Evolutionary conservation across 306 rosid species (phyloP), one percentile per base, ranked within the genome.

Genomic region (Luffa acutangula): DNA sequence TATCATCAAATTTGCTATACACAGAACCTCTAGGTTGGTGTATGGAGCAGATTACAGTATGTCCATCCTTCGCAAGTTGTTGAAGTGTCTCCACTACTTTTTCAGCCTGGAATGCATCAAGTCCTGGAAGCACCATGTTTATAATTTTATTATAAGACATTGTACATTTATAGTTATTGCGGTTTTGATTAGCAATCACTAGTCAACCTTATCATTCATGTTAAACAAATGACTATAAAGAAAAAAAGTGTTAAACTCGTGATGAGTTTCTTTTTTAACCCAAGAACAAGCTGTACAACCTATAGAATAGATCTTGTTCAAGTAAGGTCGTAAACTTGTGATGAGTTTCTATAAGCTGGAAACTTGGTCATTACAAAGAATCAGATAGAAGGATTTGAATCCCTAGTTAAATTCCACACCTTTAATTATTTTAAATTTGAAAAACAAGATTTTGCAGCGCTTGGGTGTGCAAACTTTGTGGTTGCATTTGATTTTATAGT

Each of bases 71-170:
- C 21, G 97, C 97, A 76, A 95, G 97, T 82, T 86, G 88, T 75
- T 87, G 90, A 42, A 95, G 97, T 66, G 93, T 95, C 86, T 92
- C 97, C 91, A 92, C 85, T 62, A 95, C 96, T 84, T 91, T 95
- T 87, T 91, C 98, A 49, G 98, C 97, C 89, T 92, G 98, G 87
- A 91, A 92, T 75, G 98, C 92, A 88, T 95, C 98, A 56, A 95
- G 97, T 79, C 98, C 97, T 95, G 89, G 65, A 84, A 81, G 81
- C 34, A 84, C 34, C 79, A 45, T 33, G 62, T 33, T 72, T 74
- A 14, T 51, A 74, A 74, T 51, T 74, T 34, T 74, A 46, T 9
- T 34, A n/a, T 5, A 11, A 45, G 58, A 31, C 59, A 72, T 72
- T 12, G 42, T 48, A 46, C 43, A 48, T 72, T 6, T 72, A 72